Evolutionary conservation across 495 filamentous ascomycete species (phyloP), one percentile per base, ranked within the genome.

Genomic region (Tuber magnatum): DNA sequence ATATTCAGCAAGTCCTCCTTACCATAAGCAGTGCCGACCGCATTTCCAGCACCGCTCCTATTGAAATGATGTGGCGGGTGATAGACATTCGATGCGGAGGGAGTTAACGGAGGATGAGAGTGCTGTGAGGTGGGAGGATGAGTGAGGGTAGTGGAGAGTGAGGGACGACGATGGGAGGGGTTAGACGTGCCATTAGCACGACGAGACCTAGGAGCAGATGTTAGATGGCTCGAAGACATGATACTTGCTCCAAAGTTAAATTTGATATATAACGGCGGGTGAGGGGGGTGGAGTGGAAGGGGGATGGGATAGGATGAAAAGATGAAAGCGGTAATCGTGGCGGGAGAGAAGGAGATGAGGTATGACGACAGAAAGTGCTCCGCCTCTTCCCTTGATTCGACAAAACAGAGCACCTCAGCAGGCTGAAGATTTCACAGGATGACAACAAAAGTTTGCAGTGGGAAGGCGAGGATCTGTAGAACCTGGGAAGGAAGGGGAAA

Each of bases 1-100:
- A 97, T 88, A 39, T 91, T 88, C 44, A 97, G 84, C 76, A 98
- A 87, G 77, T 97, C 89, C 28, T 94, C 92, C 83, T 92, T 93
- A 69, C 91, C 91, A 83, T 96, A 97, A 77, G 91, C 90, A 56
- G 84, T 85, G 39, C 91, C 89, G 35, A 83, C 83, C 39, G 82
- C 81, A 69, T 84, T 80, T 65, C 86, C 84, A 46, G 89, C 87
- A 76, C 89, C 90, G 80, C 91, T 89, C 78, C 83, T 81, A 69
- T 82, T 79, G 51, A 81, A 83, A 71, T 83, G 81, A 75, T 83
- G 81, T 43, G 81, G 81, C 12, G 81, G 81, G 32, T 82, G 81
- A 48, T 83, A 83, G 28, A 83, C 78, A 28, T 82, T 82, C 18
- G 84, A 82, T 75, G 87, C 80, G 51, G 86, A 86, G 3, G 88